Percentiles rank a stretch among this genome's conserved stretches.
phyloP scores from a whole-genome alignment of 306 rosid genomes.

The Cucurbita pepo region DNA sequence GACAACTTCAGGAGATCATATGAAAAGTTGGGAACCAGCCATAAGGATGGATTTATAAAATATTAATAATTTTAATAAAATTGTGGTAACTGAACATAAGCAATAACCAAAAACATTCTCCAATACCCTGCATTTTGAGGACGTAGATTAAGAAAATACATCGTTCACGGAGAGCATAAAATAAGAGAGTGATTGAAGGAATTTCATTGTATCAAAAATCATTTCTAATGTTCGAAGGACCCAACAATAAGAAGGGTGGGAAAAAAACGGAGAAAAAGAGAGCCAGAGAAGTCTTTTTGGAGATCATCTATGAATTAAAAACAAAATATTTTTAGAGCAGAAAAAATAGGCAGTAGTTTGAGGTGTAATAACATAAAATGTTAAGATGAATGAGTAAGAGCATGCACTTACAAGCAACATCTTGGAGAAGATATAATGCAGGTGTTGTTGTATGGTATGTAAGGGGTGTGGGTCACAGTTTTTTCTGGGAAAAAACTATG shows the following conservation, averaged over 20 bases:
- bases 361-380: not conserved
- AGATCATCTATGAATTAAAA: not conserved
- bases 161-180: not conserved
- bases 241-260: not conserved
- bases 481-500: not conserved
- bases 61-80: not conserved
- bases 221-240: not conserved
- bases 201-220: not conserved
- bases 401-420: not conserved
- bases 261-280: not conserved
- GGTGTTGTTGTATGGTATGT: not conserved
- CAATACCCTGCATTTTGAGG: not conserved
- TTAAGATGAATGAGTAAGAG: not conserved
- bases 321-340: not conserved
- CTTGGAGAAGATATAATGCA: not conserved
- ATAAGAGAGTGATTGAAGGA: not conserved
- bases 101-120: not conserved
- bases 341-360: not conserved
- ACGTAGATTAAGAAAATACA: not conserved
- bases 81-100: not conserved
- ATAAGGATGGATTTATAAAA: not conserved
- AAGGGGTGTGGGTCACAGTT: not conserved
- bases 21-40: not conserved
- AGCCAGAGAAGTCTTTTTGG: not conserved
- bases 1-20: not conserved